Evolutionary conservation across 805 yeast species (phyloP).

Genomic region (Cyberlindnera nakhonratchasimensis): DNA sequence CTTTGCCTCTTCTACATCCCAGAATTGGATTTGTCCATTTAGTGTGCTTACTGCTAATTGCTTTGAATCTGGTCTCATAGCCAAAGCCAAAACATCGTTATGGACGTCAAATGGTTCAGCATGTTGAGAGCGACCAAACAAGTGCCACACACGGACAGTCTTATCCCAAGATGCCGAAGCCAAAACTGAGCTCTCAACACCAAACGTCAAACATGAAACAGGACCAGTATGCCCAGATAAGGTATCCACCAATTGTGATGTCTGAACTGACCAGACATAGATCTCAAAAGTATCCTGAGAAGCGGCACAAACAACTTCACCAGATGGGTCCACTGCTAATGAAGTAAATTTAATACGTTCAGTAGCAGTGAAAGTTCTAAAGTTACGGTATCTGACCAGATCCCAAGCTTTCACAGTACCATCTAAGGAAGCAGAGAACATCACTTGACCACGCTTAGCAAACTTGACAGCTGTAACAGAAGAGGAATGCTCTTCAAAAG

Average conservation of each 20-base stretch:
- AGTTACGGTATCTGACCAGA: constrained; percentile 85
- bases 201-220: constrained; percentile 81
- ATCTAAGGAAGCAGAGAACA: constrained; percentile 88
- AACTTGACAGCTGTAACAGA: constrained; percentile 86
- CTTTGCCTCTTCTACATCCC: constrained; percentile 77
- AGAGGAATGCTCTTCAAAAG: constrained; percentile 87
- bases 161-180: constrained; percentile 97
- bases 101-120: constrained; percentile 88
- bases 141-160: constrained; percentile 89
- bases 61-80: constrained; percentile 91
- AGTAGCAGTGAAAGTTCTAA: constrained; percentile 91
- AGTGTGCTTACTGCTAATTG: constrained; percentile 83
- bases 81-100: constrained; percentile 77
- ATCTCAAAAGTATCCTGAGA: constrained; percentile 86
- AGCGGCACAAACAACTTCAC: constrained; percentile 95
- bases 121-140: constrained; percentile 80
- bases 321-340: constrained; percentile 94
- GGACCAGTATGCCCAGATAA: constrained; percentile 96
- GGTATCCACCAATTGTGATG: constrained; percentile 84
- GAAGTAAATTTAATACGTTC: constrained; percentile 82
- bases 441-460: constrained; percentile 84
- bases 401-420: constrained; percentile 99
- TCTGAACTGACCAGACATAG: constrained; percentile 96
- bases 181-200: constrained; percentile 67
- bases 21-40: constrained; percentile 81